Evolutionary conservation across 345 rosid genomes (phyloP).

Genomic region (Diplotaxis tenuifolia): DNA sequence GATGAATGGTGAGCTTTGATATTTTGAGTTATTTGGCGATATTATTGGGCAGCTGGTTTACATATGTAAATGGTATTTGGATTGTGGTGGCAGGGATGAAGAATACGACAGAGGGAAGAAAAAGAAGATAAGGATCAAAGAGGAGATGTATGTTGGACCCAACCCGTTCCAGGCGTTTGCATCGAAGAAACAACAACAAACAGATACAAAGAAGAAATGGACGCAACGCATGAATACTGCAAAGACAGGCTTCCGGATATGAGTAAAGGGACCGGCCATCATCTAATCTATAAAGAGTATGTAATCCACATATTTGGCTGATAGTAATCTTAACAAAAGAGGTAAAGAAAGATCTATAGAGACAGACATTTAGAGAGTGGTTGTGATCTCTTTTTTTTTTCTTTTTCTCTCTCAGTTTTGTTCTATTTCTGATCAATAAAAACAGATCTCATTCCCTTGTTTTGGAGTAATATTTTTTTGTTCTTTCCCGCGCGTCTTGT

Average conservation of each 20-base stretch:
- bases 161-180: conserved; percentile 81
- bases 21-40: neutral
- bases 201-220: conserved; percentile 34
- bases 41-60: conserved; percentile 1
- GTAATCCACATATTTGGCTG: conserved; percentile 20
- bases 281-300: neutral
- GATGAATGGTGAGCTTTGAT: conserved; percentile 78
- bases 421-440: conserved; percentile 7
- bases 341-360: conserved; percentile 3
- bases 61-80: neutral
- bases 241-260: conserved; percentile 35
- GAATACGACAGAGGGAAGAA: conserved; percentile 93
- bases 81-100: conserved; percentile 69
- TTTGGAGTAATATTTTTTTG: neutral
- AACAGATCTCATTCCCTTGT: neutral
- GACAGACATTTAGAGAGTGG: conserved; percentile 7
- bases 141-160: conserved; percentile 50
- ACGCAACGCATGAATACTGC: conserved; percentile 23
- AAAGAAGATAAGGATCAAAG: conserved; percentile 61
- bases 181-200: conserved; percentile 39
- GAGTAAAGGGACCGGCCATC: neutral
- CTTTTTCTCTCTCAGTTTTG: conserved; percentile 24
- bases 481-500: neutral
- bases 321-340: conserved; percentile 28
- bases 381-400: conserved; percentile 9